phyloP scores from a whole-genome alignment of 768 basidiomycete species.

The Termitomyces sp. region DNA sequence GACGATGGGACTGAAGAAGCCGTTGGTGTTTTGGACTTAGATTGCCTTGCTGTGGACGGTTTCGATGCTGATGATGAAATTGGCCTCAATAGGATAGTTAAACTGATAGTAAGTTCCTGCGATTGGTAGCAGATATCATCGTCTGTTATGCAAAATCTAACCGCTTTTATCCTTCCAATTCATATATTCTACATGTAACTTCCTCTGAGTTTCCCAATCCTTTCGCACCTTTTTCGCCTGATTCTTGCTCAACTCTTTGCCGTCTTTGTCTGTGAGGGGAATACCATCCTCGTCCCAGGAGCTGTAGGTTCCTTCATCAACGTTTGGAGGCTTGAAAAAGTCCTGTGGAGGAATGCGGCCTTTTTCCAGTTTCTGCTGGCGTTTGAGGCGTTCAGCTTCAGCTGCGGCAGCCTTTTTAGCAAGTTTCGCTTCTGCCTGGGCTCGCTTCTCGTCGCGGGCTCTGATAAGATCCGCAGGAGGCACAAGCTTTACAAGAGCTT shows the following conservation, averaged over 20 bases:
- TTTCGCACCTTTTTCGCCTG: constrained; percentile 73
- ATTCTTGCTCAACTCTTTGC: constrained; percentile 81
- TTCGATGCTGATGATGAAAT: constrained; percentile 73
- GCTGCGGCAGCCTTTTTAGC: constrained; percentile 71
- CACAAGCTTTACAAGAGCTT: constrained; percentile 90
- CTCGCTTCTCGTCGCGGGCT: constrained; percentile 85
- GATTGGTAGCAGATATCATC: constrained; percentile 45
- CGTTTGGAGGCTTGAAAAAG: constrained; percentile 82
- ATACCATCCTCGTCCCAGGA: constrained; percentile 84
- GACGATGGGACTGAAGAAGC: constrained; percentile 22
- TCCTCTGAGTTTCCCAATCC: constrained; percentile 66
- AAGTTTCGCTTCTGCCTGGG: constrained; percentile 65
- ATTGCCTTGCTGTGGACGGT: constrained; percentile 65
- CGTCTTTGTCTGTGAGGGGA: constrained; percentile 79
- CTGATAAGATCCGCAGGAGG: constrained; percentile 75
- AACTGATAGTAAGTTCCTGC: constrained; percentile 54
- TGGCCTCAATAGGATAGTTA: constrained; percentile 73
- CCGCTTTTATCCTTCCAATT: constrained; percentile 27
- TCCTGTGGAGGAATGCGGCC: constrained; percentile 69
- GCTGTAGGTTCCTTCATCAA: constrained; percentile 63
- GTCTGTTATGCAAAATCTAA: constrained; percentile 9
- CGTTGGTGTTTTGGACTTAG: constrained; percentile 75
- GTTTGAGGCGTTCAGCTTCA: constrained; percentile 61
- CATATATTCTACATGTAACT: constrained; percentile 75
- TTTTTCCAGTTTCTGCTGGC: constrained; percentile 76